phyloP scores from a whole-genome alignment of 1,284 basidiomycete genomes.

The Sporisorium graminicola region DNA sequence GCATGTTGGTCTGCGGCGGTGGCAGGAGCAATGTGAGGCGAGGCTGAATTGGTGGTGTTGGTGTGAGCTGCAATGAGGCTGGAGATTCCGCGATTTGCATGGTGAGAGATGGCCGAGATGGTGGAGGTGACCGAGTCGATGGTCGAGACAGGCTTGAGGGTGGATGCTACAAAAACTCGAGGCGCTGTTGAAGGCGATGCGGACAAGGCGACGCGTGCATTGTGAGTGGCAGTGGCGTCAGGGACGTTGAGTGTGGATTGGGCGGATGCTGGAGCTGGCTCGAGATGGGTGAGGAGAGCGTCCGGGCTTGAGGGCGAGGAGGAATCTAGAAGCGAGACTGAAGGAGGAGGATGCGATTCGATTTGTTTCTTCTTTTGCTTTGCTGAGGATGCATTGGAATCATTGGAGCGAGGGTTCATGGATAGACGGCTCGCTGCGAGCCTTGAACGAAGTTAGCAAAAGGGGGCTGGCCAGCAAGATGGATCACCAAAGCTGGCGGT shows the following conservation, averaged over 20 bases:
- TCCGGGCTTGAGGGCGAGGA: background rate
- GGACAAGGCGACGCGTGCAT: background rate
- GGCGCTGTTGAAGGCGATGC: constrained; percentile 9
- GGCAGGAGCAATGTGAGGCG: constrained; percentile 15
- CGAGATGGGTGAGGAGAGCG: background rate
- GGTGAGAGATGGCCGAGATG: constrained; percentile 44
- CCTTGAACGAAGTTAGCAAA: background rate
- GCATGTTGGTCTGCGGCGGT: background rate
- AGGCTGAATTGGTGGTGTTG: constrained; percentile 5
- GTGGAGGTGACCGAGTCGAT: constrained; percentile 41
- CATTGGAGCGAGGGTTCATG: constrained; percentile 43
- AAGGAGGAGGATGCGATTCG: constrained; percentile 4
- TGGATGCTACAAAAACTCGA: constrained; percentile 30
- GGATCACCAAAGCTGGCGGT: background rate
- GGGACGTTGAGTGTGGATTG: no score
- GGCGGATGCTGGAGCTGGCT: background rate
- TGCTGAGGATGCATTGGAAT: constrained; percentile 26
- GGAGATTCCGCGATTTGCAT: constrained; percentile 44
- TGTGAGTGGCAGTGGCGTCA: background rate
- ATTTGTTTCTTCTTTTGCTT: constrained; percentile 43
- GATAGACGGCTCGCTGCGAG: constrained; percentile 11
- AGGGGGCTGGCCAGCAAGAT: background rate
- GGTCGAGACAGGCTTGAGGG: constrained; percentile 35
- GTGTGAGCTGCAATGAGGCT: constrained; percentile 33
- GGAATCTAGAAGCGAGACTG: constrained; percentile 1